Conservation (phyloP, 169 alveolate species). For the Eimeria maxima region DNA sequence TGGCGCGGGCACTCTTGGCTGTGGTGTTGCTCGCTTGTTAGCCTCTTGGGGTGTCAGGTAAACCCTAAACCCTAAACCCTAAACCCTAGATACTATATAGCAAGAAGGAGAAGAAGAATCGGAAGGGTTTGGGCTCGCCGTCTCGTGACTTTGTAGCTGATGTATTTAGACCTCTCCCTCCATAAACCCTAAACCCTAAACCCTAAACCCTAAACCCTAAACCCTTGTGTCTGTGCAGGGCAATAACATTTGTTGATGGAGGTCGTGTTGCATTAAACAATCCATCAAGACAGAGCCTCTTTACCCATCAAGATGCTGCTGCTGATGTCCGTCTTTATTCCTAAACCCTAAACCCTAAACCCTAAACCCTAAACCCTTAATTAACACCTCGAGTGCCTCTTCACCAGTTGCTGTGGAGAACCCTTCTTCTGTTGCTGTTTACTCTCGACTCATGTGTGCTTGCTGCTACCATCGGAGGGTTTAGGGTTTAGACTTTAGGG, state of each 20-base stretch:
- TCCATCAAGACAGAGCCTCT: slow-evolving; percentile 96
- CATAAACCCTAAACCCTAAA: background rate
- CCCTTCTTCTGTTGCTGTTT: too few species aligned
- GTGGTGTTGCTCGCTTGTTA: slow-evolving; percentile 93
- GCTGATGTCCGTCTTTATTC: slow-evolving; percentile 82
- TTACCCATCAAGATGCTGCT: slow-evolving; percentile 94
- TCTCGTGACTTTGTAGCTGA: background rate
- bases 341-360: too few species aligned
- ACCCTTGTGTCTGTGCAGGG: slow-evolving; percentile 78
- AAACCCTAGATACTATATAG: background rate
- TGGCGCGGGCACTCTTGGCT: slow-evolving; percentile 95
- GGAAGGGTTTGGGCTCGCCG: background rate
- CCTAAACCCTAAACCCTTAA: too few species aligned
- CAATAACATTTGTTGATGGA: slow-evolving; percentile 95
- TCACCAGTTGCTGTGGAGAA: too few species aligned
- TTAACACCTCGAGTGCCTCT: too few species aligned
- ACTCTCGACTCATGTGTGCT: too few species aligned
- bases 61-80: slow-evolving; percentile 6
- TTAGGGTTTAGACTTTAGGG: too few species aligned
- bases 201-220: slow-evolving; percentile 11
- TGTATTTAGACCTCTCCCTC: background rate
- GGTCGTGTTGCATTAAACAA: slow-evolving; percentile 94
- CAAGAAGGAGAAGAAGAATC: background rate
- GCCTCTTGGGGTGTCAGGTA: slow-evolving; percentile 96
- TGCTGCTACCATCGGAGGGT: too few species aligned